Conservation (phyloP, 306 rosid species). For the Pyrus bretschneideri region DNA sequence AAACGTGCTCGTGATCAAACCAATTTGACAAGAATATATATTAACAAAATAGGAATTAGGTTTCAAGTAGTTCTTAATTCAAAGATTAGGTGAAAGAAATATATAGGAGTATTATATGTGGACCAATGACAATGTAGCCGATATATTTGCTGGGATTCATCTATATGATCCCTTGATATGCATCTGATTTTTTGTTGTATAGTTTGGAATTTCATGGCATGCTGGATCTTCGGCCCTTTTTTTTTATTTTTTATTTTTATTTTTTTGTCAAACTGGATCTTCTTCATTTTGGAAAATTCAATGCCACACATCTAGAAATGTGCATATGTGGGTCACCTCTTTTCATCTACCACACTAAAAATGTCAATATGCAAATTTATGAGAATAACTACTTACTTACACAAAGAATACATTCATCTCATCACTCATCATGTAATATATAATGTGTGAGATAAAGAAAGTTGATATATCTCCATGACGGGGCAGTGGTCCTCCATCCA, state of each 20-base stretch:
- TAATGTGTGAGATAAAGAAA: not conserved
- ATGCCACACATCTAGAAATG: not conserved
- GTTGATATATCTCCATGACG: not conserved
- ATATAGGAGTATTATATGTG: not conserved
- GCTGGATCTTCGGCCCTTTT: not conserved
- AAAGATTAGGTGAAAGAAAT: conserved; percentile 23
- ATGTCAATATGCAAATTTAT: not conserved
- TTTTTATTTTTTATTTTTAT: no score
- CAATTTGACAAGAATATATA: conserved; percentile 13
- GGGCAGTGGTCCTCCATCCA: not conserved
- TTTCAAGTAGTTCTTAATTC: conserved; percentile 6
- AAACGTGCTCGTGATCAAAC: not conserved
- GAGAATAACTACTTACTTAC: not conserved
- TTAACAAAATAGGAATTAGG: conserved; percentile 14
- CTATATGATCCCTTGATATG: conserved; percentile 1
- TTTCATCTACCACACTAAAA: not conserved
- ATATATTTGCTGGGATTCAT: not conserved
- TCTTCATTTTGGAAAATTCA: not conserved
- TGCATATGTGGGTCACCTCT: not conserved
- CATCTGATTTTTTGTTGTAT: not conserved
- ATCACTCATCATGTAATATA: no score
- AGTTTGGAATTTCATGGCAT: conserved; percentile 8
- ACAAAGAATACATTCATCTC: not conserved
- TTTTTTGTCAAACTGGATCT: not conserved
- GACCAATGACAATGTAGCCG: not conserved